Evolutionary conservation across 441 rosid species (phyloP).

Genomic region (Gossypium armourianum): DNA sequence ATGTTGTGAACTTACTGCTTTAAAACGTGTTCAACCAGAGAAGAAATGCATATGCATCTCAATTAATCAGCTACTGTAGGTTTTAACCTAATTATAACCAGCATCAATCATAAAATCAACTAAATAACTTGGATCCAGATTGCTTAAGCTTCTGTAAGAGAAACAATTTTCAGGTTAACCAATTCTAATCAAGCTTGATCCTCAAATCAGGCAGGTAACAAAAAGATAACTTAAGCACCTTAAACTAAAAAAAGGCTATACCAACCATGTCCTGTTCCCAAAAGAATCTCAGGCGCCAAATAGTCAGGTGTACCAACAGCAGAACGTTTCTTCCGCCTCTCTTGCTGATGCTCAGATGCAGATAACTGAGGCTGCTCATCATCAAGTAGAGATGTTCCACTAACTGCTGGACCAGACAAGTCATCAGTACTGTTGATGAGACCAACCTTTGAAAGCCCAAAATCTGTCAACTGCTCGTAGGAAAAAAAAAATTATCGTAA

Average conservation of each 20-base stretch:
- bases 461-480: conserved; percentile 79
- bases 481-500: conserved; percentile 13
- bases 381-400: conserved; percentile 75
- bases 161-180: conserved; percentile 11
- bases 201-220: conserved; percentile 13
- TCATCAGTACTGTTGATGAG: conserved; percentile 98
- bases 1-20: conserved; percentile 1
- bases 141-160: not conserved
- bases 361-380: conserved; percentile 61
- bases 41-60: conserved; percentile 4
- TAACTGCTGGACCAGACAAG: conserved; percentile 79
- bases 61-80: not conserved
- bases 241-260: conserved; percentile 28
- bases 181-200: conserved; percentile 15
- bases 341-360: conserved; percentile 55
- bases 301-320: conserved; percentile 78
- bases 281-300: conserved; percentile 50
- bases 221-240: conserved; percentile 25
- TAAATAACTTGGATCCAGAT: not conserved
- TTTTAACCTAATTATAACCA: not conserved
- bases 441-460: conserved; percentile 98
- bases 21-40: conserved; percentile 12
- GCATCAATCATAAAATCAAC: not conserved
- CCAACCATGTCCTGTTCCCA: conserved; percentile 98
- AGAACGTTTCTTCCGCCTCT: conserved; percentile 85